Conservation (phyloP, 768 basidiomycete genomes). For the Serendipita indica region DNA sequence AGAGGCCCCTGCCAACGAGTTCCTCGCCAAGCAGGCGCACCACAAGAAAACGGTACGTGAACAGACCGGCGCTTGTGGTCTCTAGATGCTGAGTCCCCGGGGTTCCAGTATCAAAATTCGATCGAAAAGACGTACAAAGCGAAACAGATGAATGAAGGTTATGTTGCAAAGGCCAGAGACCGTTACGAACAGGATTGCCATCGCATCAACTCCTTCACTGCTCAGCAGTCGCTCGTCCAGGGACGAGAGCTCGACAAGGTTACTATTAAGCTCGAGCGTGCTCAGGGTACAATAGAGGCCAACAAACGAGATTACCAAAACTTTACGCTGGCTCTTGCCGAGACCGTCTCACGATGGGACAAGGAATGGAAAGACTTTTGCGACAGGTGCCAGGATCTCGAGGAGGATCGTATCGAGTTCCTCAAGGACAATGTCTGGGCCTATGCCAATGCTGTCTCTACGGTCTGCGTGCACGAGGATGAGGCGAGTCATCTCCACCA, state of each 20-base stretch:
- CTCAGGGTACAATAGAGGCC: conserved; percentile 72
- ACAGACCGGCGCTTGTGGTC: neutral
- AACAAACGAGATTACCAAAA: conserved; percentile 91
- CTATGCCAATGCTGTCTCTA: conserved; percentile 92
- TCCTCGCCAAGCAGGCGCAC: conserved; percentile 48
- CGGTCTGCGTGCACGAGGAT: conserved; percentile 88
- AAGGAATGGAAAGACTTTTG: conserved; percentile 88
- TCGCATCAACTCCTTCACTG: conserved; percentile 85
- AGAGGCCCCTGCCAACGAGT: conserved; percentile 47
- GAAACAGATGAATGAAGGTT: conserved; percentile 72
- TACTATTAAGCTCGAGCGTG: conserved; percentile 69
- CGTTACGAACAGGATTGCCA: conserved; percentile 89
- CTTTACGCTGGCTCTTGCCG: conserved; percentile 63
- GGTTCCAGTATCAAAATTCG: conserved; percentile 36
- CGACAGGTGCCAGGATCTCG: conserved; percentile 88
- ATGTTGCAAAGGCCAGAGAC: conserved; percentile 79
- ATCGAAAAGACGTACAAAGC: conserved; percentile 87
- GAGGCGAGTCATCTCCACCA: conserved; percentile 41
- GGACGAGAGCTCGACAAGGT: conserved; percentile 90
- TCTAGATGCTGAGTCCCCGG: neutral
- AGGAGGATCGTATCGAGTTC: conserved; percentile 88
- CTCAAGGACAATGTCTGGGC: conserved; percentile 93
- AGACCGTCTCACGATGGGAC: conserved; percentile 79
- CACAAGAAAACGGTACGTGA: conserved; percentile 50
- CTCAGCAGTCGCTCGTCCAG: conserved; percentile 79